phyloP scores from a whole-genome alignment of 2,329 filamentous ascomycete species.

The Colletotrichum caudatum region DNA sequence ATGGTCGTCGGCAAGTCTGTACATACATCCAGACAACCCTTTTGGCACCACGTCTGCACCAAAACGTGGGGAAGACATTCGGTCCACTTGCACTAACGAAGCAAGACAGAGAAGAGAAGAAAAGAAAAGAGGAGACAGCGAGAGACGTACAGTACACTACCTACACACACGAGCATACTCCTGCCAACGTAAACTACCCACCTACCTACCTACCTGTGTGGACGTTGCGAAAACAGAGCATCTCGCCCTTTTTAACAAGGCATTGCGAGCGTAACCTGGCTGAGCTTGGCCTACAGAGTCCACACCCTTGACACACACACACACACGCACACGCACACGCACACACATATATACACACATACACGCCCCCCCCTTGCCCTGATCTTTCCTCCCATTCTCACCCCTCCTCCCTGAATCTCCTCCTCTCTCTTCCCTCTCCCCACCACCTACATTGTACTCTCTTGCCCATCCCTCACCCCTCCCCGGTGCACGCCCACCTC shows the following conservation, averaged over 20 bases:
- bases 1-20: neutral
- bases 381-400: conserved; percentile 12
- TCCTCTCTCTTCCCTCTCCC: conserved; percentile 18
- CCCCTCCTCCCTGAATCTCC: conserved; percentile 26
- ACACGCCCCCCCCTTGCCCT: neutral
- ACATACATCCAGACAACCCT: neutral
- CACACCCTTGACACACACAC: conserved; percentile 7
- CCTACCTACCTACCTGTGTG: neutral
- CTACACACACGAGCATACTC: conserved; percentile 23
- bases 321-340: too few relatives aligned
- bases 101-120: conserved; percentile 1
- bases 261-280: conserved; percentile 32
- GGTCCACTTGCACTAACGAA: conserved; percentile 9
- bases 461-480: conserved; percentile 4
- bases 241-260: conserved; percentile 40
- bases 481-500: conserved; percentile 34
- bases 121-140: conserved; percentile 4
- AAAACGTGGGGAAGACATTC: conserved; percentile 29
- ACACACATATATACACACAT: too few relatives aligned
- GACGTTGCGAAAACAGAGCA: conserved; percentile 28
- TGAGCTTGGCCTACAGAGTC: conserved; percentile 31
- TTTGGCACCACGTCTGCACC: conserved; percentile 28
- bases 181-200: conserved; percentile 3
- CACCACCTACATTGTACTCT: neutral
- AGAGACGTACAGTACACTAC: neutral